These are phyloP conservation scores for Rubia tinctorum DNA, from an alignment of 305 asterid species.

Conservation along the genomic window DNA sequence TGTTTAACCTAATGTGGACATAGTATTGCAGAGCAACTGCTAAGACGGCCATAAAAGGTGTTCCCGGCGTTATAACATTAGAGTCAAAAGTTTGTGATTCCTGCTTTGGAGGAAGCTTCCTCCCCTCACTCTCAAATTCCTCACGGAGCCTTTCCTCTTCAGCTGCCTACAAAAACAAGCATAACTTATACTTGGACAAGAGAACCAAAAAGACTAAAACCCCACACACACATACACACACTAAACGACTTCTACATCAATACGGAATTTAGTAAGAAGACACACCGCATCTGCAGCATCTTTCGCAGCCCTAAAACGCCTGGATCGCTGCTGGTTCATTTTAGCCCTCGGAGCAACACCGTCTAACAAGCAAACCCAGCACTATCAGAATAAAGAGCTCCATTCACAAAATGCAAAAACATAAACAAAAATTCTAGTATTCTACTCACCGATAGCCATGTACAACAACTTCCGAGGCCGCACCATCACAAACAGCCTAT, in stretches of 20 bases:
- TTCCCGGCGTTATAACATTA: constrained; percentile 96
- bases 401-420: constrained; percentile 1
- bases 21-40: constrained; percentile 88
- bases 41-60: constrained; percentile 91
- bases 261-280: constrained; percentile 20
- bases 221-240: background rate
- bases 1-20: constrained; percentile 72
- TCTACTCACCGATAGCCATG: constrained; percentile 95
- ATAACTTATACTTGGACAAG: constrained; percentile 1
- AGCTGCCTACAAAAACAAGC: constrained; percentile 53
- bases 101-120: constrained; percentile 92
- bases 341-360: constrained; percentile 99
- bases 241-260: background rate
- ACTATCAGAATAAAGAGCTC: constrained; percentile 17
- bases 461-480: constrained; percentile 87
- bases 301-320: constrained; percentile 99
- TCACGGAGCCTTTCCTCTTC: constrained; percentile 89
- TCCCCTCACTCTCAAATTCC: constrained; percentile 91
- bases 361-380: constrained; percentile 45
- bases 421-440: constrained; percentile 33
- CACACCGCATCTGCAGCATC: constrained; percentile 93
- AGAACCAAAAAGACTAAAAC: background rate
- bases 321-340: constrained; percentile 97
- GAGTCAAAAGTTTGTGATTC: constrained; percentile 88
- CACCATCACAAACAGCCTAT: constrained; percentile 92